These are phyloP conservation scores for Aureobasidium uvarum DNA, from an alignment of 2,329 filamentous ascomycete species.

Conservation along the genomic window DNA sequence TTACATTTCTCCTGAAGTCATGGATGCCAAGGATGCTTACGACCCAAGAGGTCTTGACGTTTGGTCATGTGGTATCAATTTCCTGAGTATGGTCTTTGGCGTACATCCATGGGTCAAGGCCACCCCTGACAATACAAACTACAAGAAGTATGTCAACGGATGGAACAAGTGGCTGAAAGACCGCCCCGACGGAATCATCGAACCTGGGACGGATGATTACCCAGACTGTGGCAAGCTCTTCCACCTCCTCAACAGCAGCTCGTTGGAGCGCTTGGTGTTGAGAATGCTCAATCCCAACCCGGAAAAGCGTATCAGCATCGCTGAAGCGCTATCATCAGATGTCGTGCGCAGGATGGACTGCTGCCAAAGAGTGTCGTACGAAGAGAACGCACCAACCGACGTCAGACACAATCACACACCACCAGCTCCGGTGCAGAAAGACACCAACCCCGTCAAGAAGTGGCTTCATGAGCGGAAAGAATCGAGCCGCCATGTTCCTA, in stretches of 20 bases:
- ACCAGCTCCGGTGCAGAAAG: neutral
- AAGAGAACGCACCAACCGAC: conserved; percentile 8
- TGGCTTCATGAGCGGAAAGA: conserved; percentile 20
- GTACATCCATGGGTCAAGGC: conserved; percentile 74
- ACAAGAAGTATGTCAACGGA: conserved; percentile 62
- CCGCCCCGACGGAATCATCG: conserved; percentile 51
- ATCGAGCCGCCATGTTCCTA: neutral
- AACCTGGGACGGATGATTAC: conserved; percentile 47
- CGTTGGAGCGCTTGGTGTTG: conserved; percentile 68
- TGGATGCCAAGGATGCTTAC: conserved; percentile 63
- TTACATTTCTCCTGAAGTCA: conserved; percentile 83
- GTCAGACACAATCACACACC: conserved; percentile 19
- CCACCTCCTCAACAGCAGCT: conserved; percentile 61
- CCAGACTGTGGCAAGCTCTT: conserved; percentile 67
- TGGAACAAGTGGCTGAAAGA: conserved; percentile 67
- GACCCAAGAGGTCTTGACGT: conserved; percentile 80
- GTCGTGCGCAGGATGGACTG: conserved; percentile 75
- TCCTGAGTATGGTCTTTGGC: conserved; percentile 70
- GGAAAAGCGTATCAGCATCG: conserved; percentile 65
- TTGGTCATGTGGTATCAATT: conserved; percentile 82
- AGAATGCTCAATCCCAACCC: conserved; percentile 83
- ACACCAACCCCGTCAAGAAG: conserved; percentile 19
- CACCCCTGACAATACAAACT: conserved; percentile 54
- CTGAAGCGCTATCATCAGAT: conserved; percentile 66
- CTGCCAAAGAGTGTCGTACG: conserved; percentile 47